These are phyloP conservation scores for Amaranthus tricolor DNA, from an alignment of 179 eudicot genomes.

Conservation along the genomic window DNA sequence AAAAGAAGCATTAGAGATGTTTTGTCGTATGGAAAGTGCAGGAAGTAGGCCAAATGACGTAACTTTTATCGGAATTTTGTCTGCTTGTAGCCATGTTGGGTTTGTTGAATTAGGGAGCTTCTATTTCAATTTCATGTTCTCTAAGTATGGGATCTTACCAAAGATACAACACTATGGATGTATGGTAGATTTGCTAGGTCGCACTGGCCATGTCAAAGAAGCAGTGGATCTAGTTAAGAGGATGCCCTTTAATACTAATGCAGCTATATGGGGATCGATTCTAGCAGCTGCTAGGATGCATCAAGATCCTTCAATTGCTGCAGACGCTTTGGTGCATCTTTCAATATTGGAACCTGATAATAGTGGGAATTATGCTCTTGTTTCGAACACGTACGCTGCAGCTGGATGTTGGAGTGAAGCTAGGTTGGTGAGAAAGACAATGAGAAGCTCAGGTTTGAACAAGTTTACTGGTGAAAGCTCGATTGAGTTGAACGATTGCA, in stretches of 20 bases:
- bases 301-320: slow-evolving; percentile 43
- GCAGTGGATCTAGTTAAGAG: slow-evolving; percentile 36
- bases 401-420: slow-evolving; percentile 49
- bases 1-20: slow-evolving; percentile 51
- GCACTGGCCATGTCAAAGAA: slow-evolving; percentile 48
- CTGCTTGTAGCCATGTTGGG: slow-evolving; percentile 60
- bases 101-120: slow-evolving; percentile 42
- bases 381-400: slow-evolving; percentile 51
- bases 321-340: slow-evolving; percentile 30
- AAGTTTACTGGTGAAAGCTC: slow-evolving; percentile 47
- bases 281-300: slow-evolving; percentile 46
- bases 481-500: slow-evolving; percentile 36
- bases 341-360: slow-evolving; percentile 46
- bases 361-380: slow-evolving; percentile 47
- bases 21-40: slow-evolving; percentile 41
- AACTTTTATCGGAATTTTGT: slow-evolving; percentile 47
- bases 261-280: slow-evolving; percentile 60
- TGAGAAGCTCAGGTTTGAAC: slow-evolving; percentile 46
- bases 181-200: slow-evolving; percentile 52
- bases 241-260: slow-evolving; percentile 51
- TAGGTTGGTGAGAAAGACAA: slow-evolving; percentile 39
- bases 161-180: slow-evolving; percentile 58
- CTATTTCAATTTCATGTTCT: slow-evolving; percentile 41
- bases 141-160: slow-evolving; percentile 40
- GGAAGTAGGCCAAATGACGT: slow-evolving; percentile 44